Percentiles rank a stretch among this genome's conserved stretches.
phyloP scores from a whole-genome alignment of 495 filamentous ascomycete genomes.

The Lasiosphaeria miniovina region DNA sequence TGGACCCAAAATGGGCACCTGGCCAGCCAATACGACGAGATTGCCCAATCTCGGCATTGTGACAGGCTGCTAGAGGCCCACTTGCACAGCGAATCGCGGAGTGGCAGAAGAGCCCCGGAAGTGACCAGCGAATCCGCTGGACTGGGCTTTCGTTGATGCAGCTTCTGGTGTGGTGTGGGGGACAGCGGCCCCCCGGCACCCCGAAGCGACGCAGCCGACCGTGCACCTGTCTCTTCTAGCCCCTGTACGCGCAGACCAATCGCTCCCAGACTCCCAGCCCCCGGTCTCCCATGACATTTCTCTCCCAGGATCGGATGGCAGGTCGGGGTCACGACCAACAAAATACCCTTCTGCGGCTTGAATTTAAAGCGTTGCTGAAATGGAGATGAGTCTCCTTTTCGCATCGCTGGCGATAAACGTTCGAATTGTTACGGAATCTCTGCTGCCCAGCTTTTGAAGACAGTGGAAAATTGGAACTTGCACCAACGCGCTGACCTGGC shows the following conservation, averaged over 20 bases:
- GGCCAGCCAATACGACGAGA: constrained; percentile 29
- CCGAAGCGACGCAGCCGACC: constrained; percentile 1
- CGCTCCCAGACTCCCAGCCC: neutral
- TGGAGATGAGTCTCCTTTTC: too few species aligned
- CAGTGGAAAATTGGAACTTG: too few species aligned
- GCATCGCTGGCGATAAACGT: too few species aligned
- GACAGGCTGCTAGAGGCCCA: constrained; percentile 25
- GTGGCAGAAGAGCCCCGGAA: constrained; percentile 10
- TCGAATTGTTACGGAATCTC: too few species aligned
- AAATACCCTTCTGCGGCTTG: too few species aligned
- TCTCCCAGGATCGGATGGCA: neutral
- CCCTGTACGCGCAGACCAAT: neutral
- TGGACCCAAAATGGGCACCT: constrained; percentile 5
- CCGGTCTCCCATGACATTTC: neutral
- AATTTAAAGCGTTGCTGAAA: too few species aligned
- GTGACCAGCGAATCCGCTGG: constrained; percentile 24
- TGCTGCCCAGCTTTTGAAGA: too few species aligned
- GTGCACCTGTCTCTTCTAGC: neutral
- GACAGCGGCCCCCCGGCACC: neutral
- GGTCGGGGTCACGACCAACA: too few species aligned
- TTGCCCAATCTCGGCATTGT: constrained; percentile 26
- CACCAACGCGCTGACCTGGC: too few species aligned
- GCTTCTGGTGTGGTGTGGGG: constrained; percentile 10
- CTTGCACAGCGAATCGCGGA: constrained; percentile 31
- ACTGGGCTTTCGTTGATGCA: constrained; percentile 15